Base-by-base conservation (phyloP, 2,329 filamentous ascomycete genomes). In the Zymoseptoria ardabiliae region DNA sequence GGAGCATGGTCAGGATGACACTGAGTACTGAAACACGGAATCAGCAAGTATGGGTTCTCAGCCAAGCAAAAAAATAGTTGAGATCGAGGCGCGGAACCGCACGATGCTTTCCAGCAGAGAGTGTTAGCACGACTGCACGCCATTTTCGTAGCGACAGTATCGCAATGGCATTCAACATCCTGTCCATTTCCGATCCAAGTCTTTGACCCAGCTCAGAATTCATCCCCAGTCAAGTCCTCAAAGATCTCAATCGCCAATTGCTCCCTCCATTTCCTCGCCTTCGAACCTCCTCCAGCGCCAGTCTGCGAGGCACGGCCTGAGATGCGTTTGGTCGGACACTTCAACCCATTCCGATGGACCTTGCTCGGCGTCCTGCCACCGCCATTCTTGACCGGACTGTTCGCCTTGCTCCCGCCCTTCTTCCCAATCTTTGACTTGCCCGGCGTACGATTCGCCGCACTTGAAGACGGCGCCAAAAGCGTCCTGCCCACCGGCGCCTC, bases 191-290 rank as follows among this genome's bases (percentile, higher is more conserved):
- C 35, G 13, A 13, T 41, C 5, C 10, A 1, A 41, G 5, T 6
- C 11, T 17, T 4, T 17, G 2, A 41, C 17, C 35, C 35, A 45
- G 25, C 22, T 60, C 55, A 63, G 58, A 63, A 61, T 48, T 68
- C 63, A 23, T 67, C 68, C 8, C 62, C 64, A 2, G 66, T 68
- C 50, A 71, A 57, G 48, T 71, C 67, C 53, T 70, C 69, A 30
- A 68, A 67, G 2, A 70, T 70, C 55, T 71, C 68, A 50, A 68
- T 55, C 20, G 66, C 64, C 8, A 70, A 56, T 53, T 69, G 63
- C 58, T 69, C 68, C 54, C 59, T 65, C 53, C 62, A 21, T 50
- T 56, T 56, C 53, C 53, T 62, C 59, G 58, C 57, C 51, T 61
- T 66, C 57, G 58, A 45, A 17, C 63, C 58, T 23, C 48, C 55